phyloP scores from a whole-genome alignment of 2,329 filamentous ascomycete genomes.

The Hymenoscyphus infarciens region DNA sequence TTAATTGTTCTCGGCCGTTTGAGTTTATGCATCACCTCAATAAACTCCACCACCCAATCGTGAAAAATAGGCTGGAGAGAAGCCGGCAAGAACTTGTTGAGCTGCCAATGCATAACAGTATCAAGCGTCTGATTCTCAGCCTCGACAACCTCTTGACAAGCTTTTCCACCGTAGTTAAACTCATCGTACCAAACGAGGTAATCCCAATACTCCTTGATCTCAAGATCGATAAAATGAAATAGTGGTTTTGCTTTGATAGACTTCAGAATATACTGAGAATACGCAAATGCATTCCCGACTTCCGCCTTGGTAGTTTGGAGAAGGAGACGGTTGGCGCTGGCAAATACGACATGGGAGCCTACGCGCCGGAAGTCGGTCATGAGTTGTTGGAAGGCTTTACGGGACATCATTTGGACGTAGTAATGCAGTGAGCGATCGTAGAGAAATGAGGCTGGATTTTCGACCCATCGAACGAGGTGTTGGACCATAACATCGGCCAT shows the following conservation, averaged over 20 bases:
- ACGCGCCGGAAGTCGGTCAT: constrained; percentile 96
- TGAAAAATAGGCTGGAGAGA: constrained; percentile 82
- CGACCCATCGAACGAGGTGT: constrained; percentile 95
- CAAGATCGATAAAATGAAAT: constrained; percentile 95
- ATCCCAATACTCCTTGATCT: constrained; percentile 99
- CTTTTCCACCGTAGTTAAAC: constrained; percentile 97
- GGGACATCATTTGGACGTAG: constrained; percentile 98
- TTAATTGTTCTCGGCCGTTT: constrained; percentile 60
- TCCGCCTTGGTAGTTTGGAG: constrained; percentile 96
- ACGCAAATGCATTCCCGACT: constrained; percentile 93
- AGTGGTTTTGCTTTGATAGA: constrained; percentile 93
- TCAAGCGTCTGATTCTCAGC: constrained; percentile 77
- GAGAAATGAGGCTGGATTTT: constrained; percentile 87
- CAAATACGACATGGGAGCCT: constrained; percentile 93
- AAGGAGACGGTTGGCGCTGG: constrained; percentile 81
- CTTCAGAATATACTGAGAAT: constrained; percentile 96
- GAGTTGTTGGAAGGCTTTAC: constrained; percentile 93
- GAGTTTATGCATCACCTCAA: constrained; percentile 85
- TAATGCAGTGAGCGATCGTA: constrained; percentile 94
- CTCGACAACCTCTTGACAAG: constrained; percentile 74
- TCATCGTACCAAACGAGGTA: constrained; percentile 99
- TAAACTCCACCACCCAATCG: constrained; percentile 91
- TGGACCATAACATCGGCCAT: constrained; percentile 99
- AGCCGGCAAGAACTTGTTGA: constrained; percentile 79
- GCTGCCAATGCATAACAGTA: constrained; percentile 98